A percentile compares a stretch with the other conserved stretches of the same genome.
phyloP scores from a whole-genome alignment of 768 basidiomycete genomes.

The Leccinum obscurum region DNA sequence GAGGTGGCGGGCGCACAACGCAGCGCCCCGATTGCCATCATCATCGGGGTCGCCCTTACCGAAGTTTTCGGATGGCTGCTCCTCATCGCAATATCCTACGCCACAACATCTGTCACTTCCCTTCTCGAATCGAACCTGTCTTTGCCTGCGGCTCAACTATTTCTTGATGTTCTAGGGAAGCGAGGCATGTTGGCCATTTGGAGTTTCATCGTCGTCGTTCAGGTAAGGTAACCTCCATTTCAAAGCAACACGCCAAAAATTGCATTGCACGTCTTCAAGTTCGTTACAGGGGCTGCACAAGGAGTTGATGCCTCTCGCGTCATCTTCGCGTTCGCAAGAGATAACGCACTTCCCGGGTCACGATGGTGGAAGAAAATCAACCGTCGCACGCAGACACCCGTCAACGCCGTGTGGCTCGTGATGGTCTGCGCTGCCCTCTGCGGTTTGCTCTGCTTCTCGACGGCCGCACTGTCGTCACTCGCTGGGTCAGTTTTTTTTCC shows the following conservation, averaged over 20 bases:
- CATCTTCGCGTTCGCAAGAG: slow-evolving; percentile 74
- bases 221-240: slow-evolving; percentile 30
- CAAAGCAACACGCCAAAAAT: not conserved
- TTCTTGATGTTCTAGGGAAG: slow-evolving; percentile 66
- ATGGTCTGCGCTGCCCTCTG: slow-evolving; percentile 55
- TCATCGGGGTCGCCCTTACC: slow-evolving; percentile 62
- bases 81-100: slow-evolving; percentile 64
- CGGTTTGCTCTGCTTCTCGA: slow-evolving; percentile 65
- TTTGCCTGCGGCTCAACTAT: slow-evolving; percentile 71
- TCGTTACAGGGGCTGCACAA: slow-evolving; percentile 74
- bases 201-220: slow-evolving; percentile 67
- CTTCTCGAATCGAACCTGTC: slow-evolving; percentile 52
- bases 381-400: slow-evolving; percentile 60
- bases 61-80: slow-evolving; percentile 64
- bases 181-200: slow-evolving; percentile 70
- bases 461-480: slow-evolving; percentile 60
- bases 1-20: slow-evolving; percentile 64
- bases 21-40: slow-evolving; percentile 68
- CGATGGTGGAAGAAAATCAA: slow-evolving; percentile 68
- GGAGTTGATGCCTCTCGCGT: slow-evolving; percentile 75
- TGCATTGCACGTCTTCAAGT: slow-evolving; percentile 37
- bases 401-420: slow-evolving; percentile 77
- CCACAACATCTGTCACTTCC: slow-evolving; percentile 51
- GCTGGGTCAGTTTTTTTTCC: slow-evolving; percentile 51
- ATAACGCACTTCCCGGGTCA: slow-evolving; percentile 73